These are phyloP conservation scores for Suillus sp. DNA, from an alignment of 768 basidiomycete genomes.

Conservation along the genomic window DNA sequence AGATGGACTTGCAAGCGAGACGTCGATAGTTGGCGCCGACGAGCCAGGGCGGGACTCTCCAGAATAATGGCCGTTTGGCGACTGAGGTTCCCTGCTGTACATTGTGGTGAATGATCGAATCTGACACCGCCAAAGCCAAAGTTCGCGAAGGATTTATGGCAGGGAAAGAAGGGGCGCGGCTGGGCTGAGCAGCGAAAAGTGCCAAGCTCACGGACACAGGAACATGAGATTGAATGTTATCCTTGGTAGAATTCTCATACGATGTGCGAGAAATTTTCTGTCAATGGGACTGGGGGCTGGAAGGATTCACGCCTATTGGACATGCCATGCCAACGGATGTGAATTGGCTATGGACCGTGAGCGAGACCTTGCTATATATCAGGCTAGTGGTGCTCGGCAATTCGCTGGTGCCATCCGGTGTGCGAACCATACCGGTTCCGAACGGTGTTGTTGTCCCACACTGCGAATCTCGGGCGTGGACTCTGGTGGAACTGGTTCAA, in stretches of 20 bases:
- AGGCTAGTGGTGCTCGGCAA: background rate
- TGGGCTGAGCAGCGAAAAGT: background rate
- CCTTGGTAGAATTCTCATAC: constrained; percentile 10
- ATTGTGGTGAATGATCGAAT: constrained; percentile 7
- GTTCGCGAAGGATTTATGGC: constrained; percentile 10
- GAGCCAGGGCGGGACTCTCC: constrained; percentile 16
- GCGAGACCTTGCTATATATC: constrained; percentile 5
- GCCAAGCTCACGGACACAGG: constrained; percentile 13
- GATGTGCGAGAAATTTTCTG: constrained; percentile 15
- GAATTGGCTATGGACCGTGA: constrained; percentile 13
- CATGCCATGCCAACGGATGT: constrained; percentile 14
- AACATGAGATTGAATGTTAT: constrained; percentile 14
- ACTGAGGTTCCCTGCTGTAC: constrained; percentile 8
- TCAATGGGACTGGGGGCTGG: background rate
- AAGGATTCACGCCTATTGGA: background rate
- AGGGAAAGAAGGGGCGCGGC: constrained; percentile 1
- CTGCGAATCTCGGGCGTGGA: background rate
- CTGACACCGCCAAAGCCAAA: background rate
- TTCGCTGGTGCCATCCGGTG: background rate
- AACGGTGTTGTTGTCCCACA: background rate
- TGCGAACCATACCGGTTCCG: background rate
- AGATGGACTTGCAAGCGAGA: constrained; percentile 17
- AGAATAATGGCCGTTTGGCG: constrained; percentile 7
- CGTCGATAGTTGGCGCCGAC: constrained; percentile 23
- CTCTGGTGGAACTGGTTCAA: background rate